Percentiles rank a stretch among this genome's conserved stretches.
These are phyloP conservation scores for Niveomyces coronatus DNA, from an alignment of 2,329 filamentous ascomycete species.

Conservation along the genomic window DNA sequence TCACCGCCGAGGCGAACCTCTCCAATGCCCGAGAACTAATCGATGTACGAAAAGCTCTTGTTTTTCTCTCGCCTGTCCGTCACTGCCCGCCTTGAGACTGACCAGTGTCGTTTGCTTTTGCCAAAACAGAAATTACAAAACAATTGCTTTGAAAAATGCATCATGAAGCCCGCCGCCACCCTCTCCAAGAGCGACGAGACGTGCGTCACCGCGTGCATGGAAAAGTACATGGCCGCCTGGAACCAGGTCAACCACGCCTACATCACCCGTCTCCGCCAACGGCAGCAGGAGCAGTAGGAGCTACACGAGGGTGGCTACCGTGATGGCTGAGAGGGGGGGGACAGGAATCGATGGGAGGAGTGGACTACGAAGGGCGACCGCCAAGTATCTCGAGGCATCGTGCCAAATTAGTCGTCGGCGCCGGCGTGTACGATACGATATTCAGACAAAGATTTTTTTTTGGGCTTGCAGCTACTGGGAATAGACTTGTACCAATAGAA, in stretches of 20 bases:
- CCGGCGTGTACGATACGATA: constrained; percentile 4
- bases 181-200: constrained; percentile 57
- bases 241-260: constrained; percentile 63
- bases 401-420: too few species aligned
- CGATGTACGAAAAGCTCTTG: constrained; percentile 46
- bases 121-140: constrained; percentile 63
- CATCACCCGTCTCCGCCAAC: constrained; percentile 51
- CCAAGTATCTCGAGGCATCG: background rate
- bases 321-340: too few species aligned
- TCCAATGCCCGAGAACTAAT: constrained; percentile 61
- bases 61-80: background rate
- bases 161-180: constrained; percentile 57
- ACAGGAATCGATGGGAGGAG: background rate
- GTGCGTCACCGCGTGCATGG: constrained; percentile 69
- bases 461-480: background rate
- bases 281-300: constrained; percentile 31
- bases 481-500: constrained; percentile 4
- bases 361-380: background rate
- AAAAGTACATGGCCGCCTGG: constrained; percentile 77
- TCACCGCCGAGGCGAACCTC: constrained; percentile 54
- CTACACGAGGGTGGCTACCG: too few species aligned
- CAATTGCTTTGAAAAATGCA: constrained; percentile 70
- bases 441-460: background rate
- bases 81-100: background rate
- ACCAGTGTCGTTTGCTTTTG: constrained; percentile 1